Evolutionary conservation across 1,284 basidiomycete species (phyloP).

Genomic region (Fomitopsis schrenkii): DNA sequence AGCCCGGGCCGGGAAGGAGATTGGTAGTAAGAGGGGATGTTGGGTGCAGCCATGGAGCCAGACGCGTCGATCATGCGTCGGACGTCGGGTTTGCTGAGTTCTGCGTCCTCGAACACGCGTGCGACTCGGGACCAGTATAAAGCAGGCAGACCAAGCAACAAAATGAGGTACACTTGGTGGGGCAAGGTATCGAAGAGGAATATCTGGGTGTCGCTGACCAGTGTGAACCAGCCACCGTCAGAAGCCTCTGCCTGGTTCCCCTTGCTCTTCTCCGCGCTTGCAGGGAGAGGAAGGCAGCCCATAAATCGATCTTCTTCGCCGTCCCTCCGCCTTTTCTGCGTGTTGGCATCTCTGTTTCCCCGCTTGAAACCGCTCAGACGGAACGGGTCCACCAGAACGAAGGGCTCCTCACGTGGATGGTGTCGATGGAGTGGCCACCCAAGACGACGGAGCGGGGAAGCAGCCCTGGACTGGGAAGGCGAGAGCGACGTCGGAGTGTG

Average conservation of each 20-base stretch:
- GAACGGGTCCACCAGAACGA: slow-evolving; percentile 47
- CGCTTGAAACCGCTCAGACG: slow-evolving; percentile 26
- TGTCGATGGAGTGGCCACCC: slow-evolving; percentile 32
- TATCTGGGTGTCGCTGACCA: slow-evolving; percentile 13
- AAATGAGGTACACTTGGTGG: slow-evolving; percentile 55
- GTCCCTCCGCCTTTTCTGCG: slow-evolving; percentile 5
- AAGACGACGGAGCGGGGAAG: slow-evolving; percentile 40
- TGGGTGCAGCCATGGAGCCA: slow-evolving; percentile 2
- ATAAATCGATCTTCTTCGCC: slow-evolving; percentile 10
- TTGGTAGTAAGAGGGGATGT: slow-evolving; percentile 11
- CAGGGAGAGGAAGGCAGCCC: slow-evolving; percentile 17
- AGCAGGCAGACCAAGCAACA: slow-evolving; percentile 65
- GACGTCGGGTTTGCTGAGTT: slow-evolving; percentile 69
- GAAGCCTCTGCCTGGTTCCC: background rate
- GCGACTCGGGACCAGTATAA: slow-evolving; percentile 74
- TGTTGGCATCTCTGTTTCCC: slow-evolving; percentile 8
- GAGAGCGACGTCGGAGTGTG: slow-evolving; percentile 24
- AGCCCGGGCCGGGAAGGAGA: slow-evolving; percentile 8
- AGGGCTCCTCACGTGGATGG: slow-evolving; percentile 43
- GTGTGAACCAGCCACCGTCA: slow-evolving; percentile 8
- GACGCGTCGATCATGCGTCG: slow-evolving; percentile 59
- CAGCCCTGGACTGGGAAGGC: slow-evolving; percentile 36
- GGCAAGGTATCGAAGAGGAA: slow-evolving; percentile 51
- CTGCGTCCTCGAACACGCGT: slow-evolving; percentile 68
- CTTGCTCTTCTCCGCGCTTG: background rate